These are phyloP conservation scores for Ophiostoma tasmaniense DNA, from an alignment of 2,329 filamentous ascomycete species.

Conservation along the genomic window DNA sequence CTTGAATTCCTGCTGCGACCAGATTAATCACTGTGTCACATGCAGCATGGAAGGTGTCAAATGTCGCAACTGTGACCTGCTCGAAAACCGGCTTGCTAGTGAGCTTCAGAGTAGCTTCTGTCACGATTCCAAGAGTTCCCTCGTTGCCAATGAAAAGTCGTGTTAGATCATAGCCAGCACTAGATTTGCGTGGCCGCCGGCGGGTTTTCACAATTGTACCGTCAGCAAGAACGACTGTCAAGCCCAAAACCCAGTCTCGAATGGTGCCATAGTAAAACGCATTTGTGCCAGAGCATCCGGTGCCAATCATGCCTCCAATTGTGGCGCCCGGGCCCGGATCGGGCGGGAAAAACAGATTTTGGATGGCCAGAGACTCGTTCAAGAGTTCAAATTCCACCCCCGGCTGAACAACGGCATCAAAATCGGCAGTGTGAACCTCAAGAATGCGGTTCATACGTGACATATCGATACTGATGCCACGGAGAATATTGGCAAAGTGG, in stretches of 20 bases:
- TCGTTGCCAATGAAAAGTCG: constrained; percentile 85
- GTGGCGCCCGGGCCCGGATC: constrained; percentile 88
- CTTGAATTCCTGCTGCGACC: constrained; percentile 69
- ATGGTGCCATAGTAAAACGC: constrained; percentile 90
- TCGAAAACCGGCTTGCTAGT: constrained; percentile 71
- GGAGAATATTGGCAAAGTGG: constrained; percentile 73
- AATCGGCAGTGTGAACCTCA: constrained; percentile 64
- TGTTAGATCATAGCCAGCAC: constrained; percentile 85
- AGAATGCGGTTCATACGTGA: constrained; percentile 82
- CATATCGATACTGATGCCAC: constrained; percentile 70
- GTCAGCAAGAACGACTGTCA: constrained; percentile 84
- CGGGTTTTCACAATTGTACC: constrained; percentile 84
- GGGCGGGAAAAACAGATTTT: constrained; percentile 82
- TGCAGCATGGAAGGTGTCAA: constrained; percentile 55
- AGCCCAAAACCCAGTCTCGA: constrained; percentile 81
- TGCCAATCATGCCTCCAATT: constrained; percentile 84
- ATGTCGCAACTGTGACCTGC: constrained; percentile 65
- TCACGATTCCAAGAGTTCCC: constrained; percentile 83
- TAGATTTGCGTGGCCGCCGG: constrained; percentile 80
- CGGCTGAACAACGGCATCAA: constrained; percentile 69
- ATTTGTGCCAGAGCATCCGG: constrained; percentile 69
- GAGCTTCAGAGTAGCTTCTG: constrained; percentile 81
- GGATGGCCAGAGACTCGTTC: constrained; percentile 64
- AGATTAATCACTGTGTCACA: constrained; percentile 73
- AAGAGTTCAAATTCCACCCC: constrained; percentile 80